Conservation (phyloP, 2,329 filamentous ascomycete species). For the Metarhizium guizhouense region DNA sequence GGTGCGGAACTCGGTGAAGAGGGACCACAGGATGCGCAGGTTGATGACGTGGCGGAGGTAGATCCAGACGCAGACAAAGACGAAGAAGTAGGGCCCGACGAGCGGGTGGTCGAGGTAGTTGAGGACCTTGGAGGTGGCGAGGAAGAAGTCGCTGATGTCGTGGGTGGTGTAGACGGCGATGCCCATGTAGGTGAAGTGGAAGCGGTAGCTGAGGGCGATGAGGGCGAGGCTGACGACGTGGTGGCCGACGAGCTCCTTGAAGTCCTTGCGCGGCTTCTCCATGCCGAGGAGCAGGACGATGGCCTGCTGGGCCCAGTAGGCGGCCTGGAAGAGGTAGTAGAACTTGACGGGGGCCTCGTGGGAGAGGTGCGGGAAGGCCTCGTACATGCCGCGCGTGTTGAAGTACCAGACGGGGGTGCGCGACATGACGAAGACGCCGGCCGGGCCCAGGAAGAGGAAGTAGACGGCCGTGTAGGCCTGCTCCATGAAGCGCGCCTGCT, state of each 20-base stretch:
- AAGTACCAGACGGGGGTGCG: constrained; percentile 93
- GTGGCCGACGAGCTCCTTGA: constrained; percentile 84
- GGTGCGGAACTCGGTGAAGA: constrained; percentile 67
- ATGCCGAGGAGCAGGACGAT: constrained; percentile 79
- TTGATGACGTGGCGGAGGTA: constrained; percentile 86
- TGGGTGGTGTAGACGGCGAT: constrained; percentile 90
- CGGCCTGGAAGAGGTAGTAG: constrained; percentile 90
- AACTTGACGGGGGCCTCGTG: constrained; percentile 82
- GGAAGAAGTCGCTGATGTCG: constrained; percentile 91
- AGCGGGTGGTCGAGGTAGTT: constrained; percentile 80
- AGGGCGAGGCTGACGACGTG: constrained; percentile 82
- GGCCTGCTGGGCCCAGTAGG: constrained; percentile 92
- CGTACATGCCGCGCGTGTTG: constrained; percentile 85
- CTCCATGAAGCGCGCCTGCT: constrained; percentile 91
- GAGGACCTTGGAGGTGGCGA: constrained; percentile 83
- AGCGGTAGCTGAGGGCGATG: constrained; percentile 82
- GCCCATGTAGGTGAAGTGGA: constrained; percentile 95
- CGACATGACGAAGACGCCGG: constrained; percentile 84
- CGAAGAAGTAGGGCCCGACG: constrained; percentile 73
- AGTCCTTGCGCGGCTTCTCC: constrained; percentile 92
- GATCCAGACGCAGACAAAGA: constrained; percentile 78
- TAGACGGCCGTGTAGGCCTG: constrained; percentile 92
- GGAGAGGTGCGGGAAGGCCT: constrained; percentile 72
- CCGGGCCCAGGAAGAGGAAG: constrained; percentile 73
- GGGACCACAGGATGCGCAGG: constrained; percentile 64